These are phyloP conservation scores for Lathyrus tuberosus DNA, from an alignment of 306 rosid species.

Conservation along the genomic window DNA sequence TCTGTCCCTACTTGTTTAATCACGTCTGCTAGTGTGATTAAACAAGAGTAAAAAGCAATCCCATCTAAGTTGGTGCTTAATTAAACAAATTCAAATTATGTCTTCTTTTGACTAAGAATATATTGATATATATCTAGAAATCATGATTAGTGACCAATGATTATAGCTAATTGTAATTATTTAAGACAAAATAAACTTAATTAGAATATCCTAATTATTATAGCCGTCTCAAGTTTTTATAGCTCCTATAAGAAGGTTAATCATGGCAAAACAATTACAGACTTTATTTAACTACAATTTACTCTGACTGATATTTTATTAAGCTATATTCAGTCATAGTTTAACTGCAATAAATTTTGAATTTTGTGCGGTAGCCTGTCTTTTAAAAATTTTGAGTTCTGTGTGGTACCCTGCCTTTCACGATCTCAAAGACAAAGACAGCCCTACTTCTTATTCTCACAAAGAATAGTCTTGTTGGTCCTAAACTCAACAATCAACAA, in stretches of 20 bases:
- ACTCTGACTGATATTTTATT: too few species aligned
- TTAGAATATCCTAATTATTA: constrained; percentile 31
- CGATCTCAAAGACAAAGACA: too few species aligned
- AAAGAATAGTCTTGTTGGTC: not conserved
- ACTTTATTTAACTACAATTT: too few species aligned
- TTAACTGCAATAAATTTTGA: too few species aligned
- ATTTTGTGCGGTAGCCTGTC: too few species aligned
- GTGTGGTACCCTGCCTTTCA: too few species aligned
- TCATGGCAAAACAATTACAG: too few species aligned
- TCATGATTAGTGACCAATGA: not conserved
- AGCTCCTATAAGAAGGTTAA: too few species aligned
- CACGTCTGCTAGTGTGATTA: not conserved
- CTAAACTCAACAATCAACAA: not conserved
- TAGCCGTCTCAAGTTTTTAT: too few species aligned
- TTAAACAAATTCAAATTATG: not conserved
- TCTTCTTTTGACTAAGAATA: constrained; percentile 13
- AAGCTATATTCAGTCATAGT: too few species aligned
- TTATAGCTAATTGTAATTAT: constrained; percentile 18
- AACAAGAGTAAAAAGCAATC: not conserved
- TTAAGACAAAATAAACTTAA: not conserved
- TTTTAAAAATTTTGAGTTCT: too few species aligned
- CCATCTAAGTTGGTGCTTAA: constrained; percentile 15
- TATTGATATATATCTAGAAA: not conserved
- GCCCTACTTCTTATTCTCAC: not conserved
- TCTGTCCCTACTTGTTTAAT: constrained; percentile 25